Evolutionary conservation across 345 rosid species (phyloP).

Genomic region (Eutrema yunnanense): DNA sequence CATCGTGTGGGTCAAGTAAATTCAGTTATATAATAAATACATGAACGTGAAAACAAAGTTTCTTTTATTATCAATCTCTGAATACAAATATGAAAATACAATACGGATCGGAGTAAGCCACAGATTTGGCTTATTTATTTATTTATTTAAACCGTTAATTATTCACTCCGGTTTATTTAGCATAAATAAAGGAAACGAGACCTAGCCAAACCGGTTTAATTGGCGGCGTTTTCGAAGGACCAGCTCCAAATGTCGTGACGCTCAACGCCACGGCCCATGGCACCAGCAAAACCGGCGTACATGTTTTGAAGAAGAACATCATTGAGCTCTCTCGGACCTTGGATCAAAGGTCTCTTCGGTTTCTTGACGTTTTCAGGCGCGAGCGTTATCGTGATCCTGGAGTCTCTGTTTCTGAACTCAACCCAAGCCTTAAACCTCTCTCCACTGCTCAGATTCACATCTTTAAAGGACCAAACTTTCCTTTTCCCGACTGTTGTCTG

Average conservation of each 20-base stretch:
- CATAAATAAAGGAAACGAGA: background rate
- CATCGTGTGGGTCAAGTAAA: background rate
- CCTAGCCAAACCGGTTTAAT: background rate
- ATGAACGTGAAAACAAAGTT: background rate
- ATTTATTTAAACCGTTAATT: background rate
- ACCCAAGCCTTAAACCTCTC: conserved; percentile 29
- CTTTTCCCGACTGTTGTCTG: conserved; percentile 24
- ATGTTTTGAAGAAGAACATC: conserved; percentile 21
- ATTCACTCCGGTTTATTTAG: background rate
- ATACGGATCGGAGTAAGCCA: background rate
- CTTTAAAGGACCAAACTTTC: conserved; percentile 24
- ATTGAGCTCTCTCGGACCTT: conserved; percentile 21
- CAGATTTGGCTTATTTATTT: background rate
- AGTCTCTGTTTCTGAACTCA: conserved; percentile 24
- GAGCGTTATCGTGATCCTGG: conserved; percentile 11
- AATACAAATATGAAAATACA: conserved; percentile 1
- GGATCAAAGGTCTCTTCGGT: conserved; percentile 30
- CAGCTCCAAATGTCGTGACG: conserved; percentile 34
- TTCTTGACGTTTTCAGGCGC: conserved; percentile 24
- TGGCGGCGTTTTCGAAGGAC: conserved; percentile 20
- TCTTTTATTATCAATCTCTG: background rate
- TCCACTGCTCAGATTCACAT: conserved; percentile 27
- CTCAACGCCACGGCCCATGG: conserved; percentile 28
- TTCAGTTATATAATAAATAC: background rate
- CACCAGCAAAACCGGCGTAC: conserved; percentile 28